These are phyloP conservation scores for Elaeis oleifera DNA, from an alignment of 202 grass and related monocot species.

Conservation along the genomic window DNA sequence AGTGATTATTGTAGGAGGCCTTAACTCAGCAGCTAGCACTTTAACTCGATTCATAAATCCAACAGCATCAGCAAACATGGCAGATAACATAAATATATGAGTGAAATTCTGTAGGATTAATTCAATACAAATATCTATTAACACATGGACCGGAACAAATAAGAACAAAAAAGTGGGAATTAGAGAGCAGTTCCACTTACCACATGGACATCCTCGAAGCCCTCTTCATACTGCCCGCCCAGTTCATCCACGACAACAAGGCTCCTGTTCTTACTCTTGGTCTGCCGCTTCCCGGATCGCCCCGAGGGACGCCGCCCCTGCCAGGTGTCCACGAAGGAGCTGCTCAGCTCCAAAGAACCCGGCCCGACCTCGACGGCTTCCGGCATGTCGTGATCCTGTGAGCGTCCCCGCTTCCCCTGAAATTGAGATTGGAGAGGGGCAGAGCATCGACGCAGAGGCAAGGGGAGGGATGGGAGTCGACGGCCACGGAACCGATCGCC, in stretches of 20 bases:
- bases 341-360: constrained; percentile 31
- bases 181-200: constrained; percentile 10
- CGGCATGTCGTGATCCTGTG: too few species aligned
- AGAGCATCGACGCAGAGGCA: constrained; percentile 18
- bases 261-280: constrained; percentile 3
- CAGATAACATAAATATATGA: too few species aligned
- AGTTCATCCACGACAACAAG: constrained; percentile 54
- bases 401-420: neutral
- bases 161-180: neutral
- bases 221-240: constrained; percentile 56
- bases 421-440: neutral
- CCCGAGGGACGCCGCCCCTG: constrained; percentile 9
- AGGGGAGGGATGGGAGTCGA: constrained; percentile 20
- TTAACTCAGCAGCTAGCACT: too few species aligned
- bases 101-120: too few species aligned
- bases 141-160: neutral
- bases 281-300: constrained; percentile 10
- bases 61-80: too few species aligned
- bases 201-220: constrained; percentile 55
- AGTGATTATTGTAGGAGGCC: too few species aligned
- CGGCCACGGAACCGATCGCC: constrained; percentile 26
- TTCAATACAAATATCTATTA: too few species aligned
- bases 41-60: too few species aligned
- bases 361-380: neutral
- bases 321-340: constrained; percentile 31